Base-by-base conservation (phyloP, 768 basidiomycete species). In the Mycena polygramma region DNA sequence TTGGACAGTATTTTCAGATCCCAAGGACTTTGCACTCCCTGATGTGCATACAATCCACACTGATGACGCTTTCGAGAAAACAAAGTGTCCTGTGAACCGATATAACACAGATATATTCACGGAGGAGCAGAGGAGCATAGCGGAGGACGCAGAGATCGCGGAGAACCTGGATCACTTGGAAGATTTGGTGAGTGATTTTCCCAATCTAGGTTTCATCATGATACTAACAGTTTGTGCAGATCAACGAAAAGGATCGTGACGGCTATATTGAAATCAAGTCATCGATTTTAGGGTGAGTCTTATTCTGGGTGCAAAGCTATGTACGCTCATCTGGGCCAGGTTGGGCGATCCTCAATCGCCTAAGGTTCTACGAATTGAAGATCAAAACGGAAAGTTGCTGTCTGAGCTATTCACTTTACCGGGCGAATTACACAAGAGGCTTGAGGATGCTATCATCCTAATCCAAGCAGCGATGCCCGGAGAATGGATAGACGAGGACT, bases 401-500 rank as follows among this genome's bases (percentile, higher is more conserved):
- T n/a, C 55, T 0, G 55, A 57, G 13, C 11, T 22, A 13, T 57
- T 57, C 39, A 57, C 7, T 0, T 37, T 57, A 2, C 55, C 55
- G 13, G 30, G 9, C 55, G 7, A 1, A 41, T 2, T 41, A 39
- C 20, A 1, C 1, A 22, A 19, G 17, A 0, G 39, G 37, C 2
- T 57, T 2, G 20, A 39, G 20, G 37, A 57, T 22, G 36, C 55
- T 2, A 57, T 57, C 15, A n/a, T 19, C 4, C 37, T 57, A 13
- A 13, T 57, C 3, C 55, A 57, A 14, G 55, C 55, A 2, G 55
- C 55, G 1, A 37, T 57, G 55, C 55, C 55, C 7, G 55, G 55
- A 7, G 55, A 57, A 57, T 57, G 55, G 55, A 41, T n/a, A 57
- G 37, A n/a, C 1, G 55, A 57, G n/a, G 20, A 39, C 2, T 57